Evolutionary conservation across 1,284 basidiomycete genomes (phyloP).

Genomic region (Ganoderma boninense): DNA sequence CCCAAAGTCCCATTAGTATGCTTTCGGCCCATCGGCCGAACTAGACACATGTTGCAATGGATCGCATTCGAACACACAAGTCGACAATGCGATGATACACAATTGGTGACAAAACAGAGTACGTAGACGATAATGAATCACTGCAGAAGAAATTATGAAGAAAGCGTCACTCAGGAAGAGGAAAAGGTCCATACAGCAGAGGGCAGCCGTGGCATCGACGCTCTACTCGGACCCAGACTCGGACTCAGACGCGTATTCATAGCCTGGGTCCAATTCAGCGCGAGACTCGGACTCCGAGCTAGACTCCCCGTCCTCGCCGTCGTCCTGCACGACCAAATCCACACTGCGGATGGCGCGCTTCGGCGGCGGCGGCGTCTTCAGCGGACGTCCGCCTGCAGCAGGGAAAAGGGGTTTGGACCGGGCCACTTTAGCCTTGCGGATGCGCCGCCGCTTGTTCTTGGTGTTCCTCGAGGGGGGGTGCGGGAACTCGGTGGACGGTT

Average conservation of each 20-base stretch:
- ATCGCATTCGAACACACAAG: too few species aligned
- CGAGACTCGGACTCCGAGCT: background rate
- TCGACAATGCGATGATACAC: too few species aligned
- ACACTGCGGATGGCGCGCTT: background rate
- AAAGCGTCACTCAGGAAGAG: background rate
- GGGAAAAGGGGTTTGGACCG: background rate
- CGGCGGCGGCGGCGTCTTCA: background rate
- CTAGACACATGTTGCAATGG: too few species aligned
- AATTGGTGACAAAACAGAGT: too few species aligned
- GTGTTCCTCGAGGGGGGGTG: background rate
- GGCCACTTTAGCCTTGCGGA: background rate
- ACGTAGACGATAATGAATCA: too few species aligned
- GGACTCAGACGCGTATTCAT: too few species aligned
- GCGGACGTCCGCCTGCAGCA: background rate
- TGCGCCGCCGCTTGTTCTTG: conserved; percentile 1
- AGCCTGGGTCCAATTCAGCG: too few species aligned
- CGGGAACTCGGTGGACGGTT: background rate
- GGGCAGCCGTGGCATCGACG: background rate
- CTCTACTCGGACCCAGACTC: too few species aligned
- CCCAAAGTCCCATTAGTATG: too few species aligned
- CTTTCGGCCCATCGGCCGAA: too few species aligned
- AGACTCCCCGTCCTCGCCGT: background rate
- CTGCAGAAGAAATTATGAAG: background rate
- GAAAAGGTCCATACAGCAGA: background rate
- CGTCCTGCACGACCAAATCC: background rate